These are phyloP conservation scores for Teratosphaeria viscida DNA, from an alignment of 2,329 filamentous ascomycete species.

Conservation along the genomic window DNA sequence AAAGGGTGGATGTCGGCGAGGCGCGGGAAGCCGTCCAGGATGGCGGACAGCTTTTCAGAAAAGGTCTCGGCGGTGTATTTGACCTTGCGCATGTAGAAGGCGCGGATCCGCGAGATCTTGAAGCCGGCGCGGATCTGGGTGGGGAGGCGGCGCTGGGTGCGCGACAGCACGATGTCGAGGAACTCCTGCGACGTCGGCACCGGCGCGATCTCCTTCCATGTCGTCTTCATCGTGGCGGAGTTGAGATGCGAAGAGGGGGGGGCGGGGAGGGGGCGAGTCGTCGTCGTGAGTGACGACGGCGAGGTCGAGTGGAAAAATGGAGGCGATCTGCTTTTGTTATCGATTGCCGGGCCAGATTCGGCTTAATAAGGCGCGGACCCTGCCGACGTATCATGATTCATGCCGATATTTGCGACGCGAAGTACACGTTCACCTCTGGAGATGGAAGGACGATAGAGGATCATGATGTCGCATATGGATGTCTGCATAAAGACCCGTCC, in stretches of 20 bases:
- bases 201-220: constrained; percentile 44
- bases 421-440: too few species aligned
- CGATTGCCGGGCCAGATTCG: neutral
- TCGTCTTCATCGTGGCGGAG: constrained; percentile 42
- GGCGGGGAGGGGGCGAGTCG: neutral
- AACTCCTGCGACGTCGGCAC: constrained; percentile 85
- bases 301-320: neutral
- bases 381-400: too few species aligned
- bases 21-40: constrained; percentile 86
- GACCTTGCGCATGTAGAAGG: constrained; percentile 95
- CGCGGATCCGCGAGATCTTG: constrained; percentile 87
- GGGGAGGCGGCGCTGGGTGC: constrained; percentile 84
- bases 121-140: constrained; percentile 95
- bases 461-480: too few species aligned
- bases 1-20: constrained; percentile 93
- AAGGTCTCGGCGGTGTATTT: constrained; percentile 98
- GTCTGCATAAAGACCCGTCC: too few species aligned
- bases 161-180: constrained; percentile 88
- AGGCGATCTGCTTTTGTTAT: neutral
- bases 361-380: neutral
- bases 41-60: constrained; percentile 80
- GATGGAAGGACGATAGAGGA: too few species aligned
- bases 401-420: too few species aligned
- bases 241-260: neutral
- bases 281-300: neutral